Conservation (phyloP, 352 stramenopile species). For the Aphanomyces euteiches region DNA sequence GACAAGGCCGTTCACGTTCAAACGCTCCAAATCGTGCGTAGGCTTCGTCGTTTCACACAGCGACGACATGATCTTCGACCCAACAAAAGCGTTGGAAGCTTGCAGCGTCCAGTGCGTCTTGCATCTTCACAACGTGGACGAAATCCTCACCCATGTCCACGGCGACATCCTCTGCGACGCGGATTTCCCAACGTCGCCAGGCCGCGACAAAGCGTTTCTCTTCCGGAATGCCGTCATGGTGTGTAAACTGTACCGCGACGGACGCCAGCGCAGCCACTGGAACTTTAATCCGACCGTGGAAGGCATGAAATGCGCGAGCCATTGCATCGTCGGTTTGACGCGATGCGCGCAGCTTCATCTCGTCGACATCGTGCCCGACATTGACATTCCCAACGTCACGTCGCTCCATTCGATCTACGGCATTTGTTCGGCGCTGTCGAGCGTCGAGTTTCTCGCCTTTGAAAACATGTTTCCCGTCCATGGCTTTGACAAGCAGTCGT, state of each 20-base stretch:
- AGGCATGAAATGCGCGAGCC: conserved; percentile 38
- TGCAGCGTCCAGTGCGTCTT: conserved; percentile 4
- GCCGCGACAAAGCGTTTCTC: background rate
- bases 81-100: conserved; percentile 1
- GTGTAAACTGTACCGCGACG: conserved; percentile 55
- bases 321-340: conserved; percentile 44
- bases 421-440: conserved; percentile 57
- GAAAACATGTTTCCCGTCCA: conserved; percentile 45
- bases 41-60: conserved; percentile 26
- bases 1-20: too few relatives aligned
- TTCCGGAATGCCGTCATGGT: conserved; percentile 44
- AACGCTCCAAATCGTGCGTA: background rate
- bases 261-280: conserved; percentile 37
- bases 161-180: conserved; percentile 17
- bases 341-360: conserved; percentile 58
- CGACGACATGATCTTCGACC: conserved; percentile 22
- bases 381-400: conserved; percentile 61
- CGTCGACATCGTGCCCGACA: conserved; percentile 63
- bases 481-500: conserved; percentile 47
- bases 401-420: conserved; percentile 54
- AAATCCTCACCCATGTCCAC: background rate
- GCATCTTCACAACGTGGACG: background rate
- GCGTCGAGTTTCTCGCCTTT: conserved; percentile 55
- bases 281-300: conserved; percentile 45
- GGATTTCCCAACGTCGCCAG: background rate